These are phyloP conservation scores for Ilyonectria mors-panacis DNA, from an alignment of 2,329 filamentous ascomycete genomes.

Conservation along the genomic window DNA sequence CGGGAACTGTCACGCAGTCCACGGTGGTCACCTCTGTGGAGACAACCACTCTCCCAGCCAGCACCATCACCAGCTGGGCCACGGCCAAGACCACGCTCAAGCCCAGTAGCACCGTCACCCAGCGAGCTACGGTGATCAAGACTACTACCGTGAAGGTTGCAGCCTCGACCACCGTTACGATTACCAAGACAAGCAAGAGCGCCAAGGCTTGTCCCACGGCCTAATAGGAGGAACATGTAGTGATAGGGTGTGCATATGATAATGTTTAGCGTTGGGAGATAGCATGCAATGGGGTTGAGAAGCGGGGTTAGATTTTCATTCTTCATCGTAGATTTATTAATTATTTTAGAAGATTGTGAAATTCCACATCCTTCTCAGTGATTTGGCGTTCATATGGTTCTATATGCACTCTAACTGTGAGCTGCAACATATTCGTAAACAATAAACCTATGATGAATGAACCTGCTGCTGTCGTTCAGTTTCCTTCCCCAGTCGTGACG, in stretches of 20 bases:
- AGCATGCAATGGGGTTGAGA: not conserved
- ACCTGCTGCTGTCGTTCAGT: no score
- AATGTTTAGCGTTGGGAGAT: not conserved
- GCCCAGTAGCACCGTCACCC: constrained; percentile 38
- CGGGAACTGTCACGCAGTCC: constrained; percentile 20
- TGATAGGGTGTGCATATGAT: not conserved
- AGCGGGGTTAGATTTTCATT: not conserved
- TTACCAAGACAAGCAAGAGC: constrained; percentile 19
- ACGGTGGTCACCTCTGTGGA: constrained; percentile 20
- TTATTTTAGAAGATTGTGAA: not conserved
- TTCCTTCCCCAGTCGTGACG: not conserved
- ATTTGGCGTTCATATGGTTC: not conserved
- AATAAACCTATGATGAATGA: no score
- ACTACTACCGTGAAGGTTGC: constrained; percentile 30
- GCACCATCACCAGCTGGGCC: constrained; percentile 40
- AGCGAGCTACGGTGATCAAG: constrained; percentile 30
- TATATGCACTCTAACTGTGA: not conserved
- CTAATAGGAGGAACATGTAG: not conserved
- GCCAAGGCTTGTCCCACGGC: constrained; percentile 23
- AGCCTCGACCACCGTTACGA: constrained; percentile 12
- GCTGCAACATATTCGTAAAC: no score
- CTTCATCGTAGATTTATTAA: not conserved
- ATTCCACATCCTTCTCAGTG: not conserved
- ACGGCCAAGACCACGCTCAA: constrained; percentile 45
- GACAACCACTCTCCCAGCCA: constrained; percentile 39